Evolutionary conservation across 495 filamentous ascomycete species (phyloP), one percentile per base, ranked within the genome.

Genomic region (Lophium mytilinum): DNA sequence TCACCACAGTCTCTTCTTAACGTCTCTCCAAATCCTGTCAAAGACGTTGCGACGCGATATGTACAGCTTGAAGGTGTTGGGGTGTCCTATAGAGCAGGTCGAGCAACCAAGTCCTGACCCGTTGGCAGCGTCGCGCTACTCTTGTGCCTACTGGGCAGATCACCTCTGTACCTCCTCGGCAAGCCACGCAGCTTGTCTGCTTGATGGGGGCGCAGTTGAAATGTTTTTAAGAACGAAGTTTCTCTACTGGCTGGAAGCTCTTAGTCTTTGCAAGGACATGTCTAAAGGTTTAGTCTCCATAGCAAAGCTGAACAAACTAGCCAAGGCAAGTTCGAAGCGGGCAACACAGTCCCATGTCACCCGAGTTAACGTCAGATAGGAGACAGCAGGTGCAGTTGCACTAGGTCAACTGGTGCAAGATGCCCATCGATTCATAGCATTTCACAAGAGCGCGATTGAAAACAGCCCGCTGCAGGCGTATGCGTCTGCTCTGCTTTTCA

Each of bases 191-290:
- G 15, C 7, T 6, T 35, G 40, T 17, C 42, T 59, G 10, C 17
- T 64, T 17, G 56, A 67, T 53, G 47, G 49, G 17, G 51, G 47
- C 0, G 40, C 37, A 0, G 46, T 69, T 0, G 19, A 58, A 17
- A 41, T 8, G 0, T 74, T 73, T 48, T 18, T 73, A 1, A 54
- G 36, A 17, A 24, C 63, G 18, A 53, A 68, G 9, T 70, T 63
- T 40, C 65, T 74, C 42, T 57, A 75, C 57, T 73, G 69, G 71
- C 60, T 73, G 1, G 70, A 75, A 49, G 68, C 70, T 48, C 63
- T 75, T 4, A 66, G 68, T 42, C 63, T 70, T 30, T 52, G 56
- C 10, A 57, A 41, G 55, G 57, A 59, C 43, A 6, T 71, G 52
- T 65, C 64, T 30, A 18, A 61, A 10, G 66, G 64, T 1, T 46